Base-by-base conservation (phyloP, 108 stramenopile species). In the Skeletonema grethae region DNA sequence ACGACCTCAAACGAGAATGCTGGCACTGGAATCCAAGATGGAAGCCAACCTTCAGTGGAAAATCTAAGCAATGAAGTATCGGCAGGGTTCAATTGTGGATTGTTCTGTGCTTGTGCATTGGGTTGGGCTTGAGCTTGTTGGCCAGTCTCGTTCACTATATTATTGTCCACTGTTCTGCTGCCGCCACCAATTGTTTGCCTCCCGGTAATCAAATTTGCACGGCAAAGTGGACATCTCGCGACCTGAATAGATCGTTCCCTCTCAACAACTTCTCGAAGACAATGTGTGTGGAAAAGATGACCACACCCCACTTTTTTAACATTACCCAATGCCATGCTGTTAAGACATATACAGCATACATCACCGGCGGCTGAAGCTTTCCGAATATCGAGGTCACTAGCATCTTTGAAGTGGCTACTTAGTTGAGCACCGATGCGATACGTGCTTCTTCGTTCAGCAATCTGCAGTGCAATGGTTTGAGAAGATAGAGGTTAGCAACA, bases 1-100 rank as follows among this genome's bases (percentile, higher is more conserved):
- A 93, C 88, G 11, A 93, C 87, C 70, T 93, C 92, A 61, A 93
- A 93, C 5, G 89, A 88, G 61, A 93, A 87, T 18, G 87, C 84
- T 30, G 91, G 91, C 9, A 93, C 58, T 2, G 91, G 91, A 16
- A 93, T 22, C 91, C 92, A 93, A 8, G 76, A 63, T 13, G 92
- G 92, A n/a, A 93, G 45, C 57, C 90, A 78, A 8, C 79, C 80
- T 63, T 93, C 92, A 4, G 92, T 93, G 6, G 92, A 93, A 55
- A 93, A 87, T 16, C 89, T 78, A 64, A 93, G 86, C 15, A 93
- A 70, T 4, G 92, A 88, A 29, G 73, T 82, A 41, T 93, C 88
- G 39, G 34, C 76, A 32, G 24, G 67, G 73, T 73, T 80, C 61
- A 61, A 18, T 35, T 69, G 71, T 30, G 38, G 69, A 32, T 76